A percentile compares a stretch with the other conserved stretches of the same genome.
phyloP scores from a whole-genome alignment of 805 yeast species.

The Starmera dryadoides region DNA sequence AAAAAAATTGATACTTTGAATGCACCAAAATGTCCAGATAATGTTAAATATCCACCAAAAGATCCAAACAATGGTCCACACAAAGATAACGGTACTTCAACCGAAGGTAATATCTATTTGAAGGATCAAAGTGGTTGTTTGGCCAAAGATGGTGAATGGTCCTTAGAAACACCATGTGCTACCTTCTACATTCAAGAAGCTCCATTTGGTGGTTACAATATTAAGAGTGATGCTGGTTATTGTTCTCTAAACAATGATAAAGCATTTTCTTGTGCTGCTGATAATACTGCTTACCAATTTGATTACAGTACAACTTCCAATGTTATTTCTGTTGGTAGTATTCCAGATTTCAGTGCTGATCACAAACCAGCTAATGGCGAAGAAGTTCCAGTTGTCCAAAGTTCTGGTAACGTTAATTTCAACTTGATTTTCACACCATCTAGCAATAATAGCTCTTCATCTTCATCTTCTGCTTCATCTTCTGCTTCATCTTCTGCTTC shows the following conservation, averaged over 20 bases:
- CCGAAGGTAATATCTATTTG: conserved; percentile 41
- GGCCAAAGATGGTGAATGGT: conserved; percentile 84
- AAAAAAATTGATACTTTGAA: conserved; percentile 49
- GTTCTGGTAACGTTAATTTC: not conserved
- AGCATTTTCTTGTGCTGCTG: not conserved
- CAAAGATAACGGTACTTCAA: conserved; percentile 5
- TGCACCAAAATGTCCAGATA: conserved; percentile 44
- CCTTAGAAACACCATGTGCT: conserved; percentile 71
- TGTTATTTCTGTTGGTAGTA: not conserved
- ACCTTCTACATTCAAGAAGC: conserved; percentile 51
- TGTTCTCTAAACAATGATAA: conserved; percentile 40
- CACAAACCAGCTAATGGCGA: not conserved
- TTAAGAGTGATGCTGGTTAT: conserved; percentile 61
- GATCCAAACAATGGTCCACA: conserved; percentile 24
- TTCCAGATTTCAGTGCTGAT: not conserved
- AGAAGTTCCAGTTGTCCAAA: not conserved
- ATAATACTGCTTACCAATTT: not conserved
- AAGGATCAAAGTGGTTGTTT: conserved; percentile 62
- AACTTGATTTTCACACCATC: not conserved
- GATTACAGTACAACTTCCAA: conserved; percentile 1
- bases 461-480: not conserved
- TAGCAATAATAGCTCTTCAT: not conserved
- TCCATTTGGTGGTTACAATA: conserved; percentile 62
- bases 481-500: not conserved
- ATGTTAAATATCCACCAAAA: conserved; percentile 70